A percentile compares a stretch with the other conserved stretches of the same genome.
Conservation (phyloP, 129 eudicot species). For the Flaveria trinervia region DNA sequence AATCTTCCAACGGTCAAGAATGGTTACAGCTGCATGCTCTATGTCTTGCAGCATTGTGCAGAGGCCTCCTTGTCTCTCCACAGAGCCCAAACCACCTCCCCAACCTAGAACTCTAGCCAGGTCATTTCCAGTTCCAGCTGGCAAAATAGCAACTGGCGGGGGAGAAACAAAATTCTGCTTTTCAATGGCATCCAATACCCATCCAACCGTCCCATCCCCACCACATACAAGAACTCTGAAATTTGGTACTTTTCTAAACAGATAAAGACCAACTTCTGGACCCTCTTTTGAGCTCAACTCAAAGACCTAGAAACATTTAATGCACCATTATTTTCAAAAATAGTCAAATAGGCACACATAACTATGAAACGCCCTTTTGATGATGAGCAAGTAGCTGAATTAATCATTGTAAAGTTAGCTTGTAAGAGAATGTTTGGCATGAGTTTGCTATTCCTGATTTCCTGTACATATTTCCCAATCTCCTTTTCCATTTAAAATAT, state of each 20-base stretch:
- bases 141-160: slow-evolving; percentile 98
- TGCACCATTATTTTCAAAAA: not conserved
- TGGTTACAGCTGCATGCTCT: slow-evolving; percentile 94
- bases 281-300: slow-evolving; percentile 89
- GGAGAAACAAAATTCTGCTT: slow-evolving; percentile 94
- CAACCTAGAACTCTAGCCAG: slow-evolving; percentile 92
- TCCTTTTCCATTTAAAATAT: slow-evolving; percentile 7
- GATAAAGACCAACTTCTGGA: slow-evolving; percentile 87
- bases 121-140: slow-evolving; percentile 99
- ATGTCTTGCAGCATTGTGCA: slow-evolving; percentile 73
- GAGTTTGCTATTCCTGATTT: not conserved
- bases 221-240: slow-evolving; percentile 93
- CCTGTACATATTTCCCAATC: not conserved
- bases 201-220: slow-evolving; percentile 99
- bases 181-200: slow-evolving; percentile 95
- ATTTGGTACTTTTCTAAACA: slow-evolving; percentile 81
- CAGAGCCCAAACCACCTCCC: slow-evolving; percentile 93
- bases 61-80: slow-evolving; percentile 98
- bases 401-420: slow-evolving; percentile 9
- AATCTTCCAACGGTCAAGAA: slow-evolving; percentile 97
- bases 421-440: not conserved
- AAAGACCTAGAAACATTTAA: slow-evolving; percentile 47
- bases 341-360: slow-evolving; percentile 8
- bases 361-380: slow-evolving; percentile 1
- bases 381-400: slow-evolving; percentile 11